Base-by-base conservation (phyloP, 805 yeast species). In the Metschnikowia chrysomelidarum region DNA sequence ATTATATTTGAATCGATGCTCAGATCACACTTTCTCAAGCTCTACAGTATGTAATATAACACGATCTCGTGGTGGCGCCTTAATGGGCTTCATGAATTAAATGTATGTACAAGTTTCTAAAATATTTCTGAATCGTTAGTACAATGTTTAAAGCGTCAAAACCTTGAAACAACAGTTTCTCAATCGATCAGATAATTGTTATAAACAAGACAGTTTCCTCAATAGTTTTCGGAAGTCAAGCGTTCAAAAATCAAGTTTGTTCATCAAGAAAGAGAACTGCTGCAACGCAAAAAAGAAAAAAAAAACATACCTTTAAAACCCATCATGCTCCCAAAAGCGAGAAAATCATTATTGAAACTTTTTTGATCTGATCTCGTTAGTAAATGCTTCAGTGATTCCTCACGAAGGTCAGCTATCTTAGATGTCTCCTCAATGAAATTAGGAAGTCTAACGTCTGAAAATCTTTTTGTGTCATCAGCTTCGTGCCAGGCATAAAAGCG, bases 381-480 rank as follows among this genome's bases (percentile, higher is more conserved):
- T 41, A 37, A 9, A 15, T 28, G 32, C 11, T 12, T 11, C 23
- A 25, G 11, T 12, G 4, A 24, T 17, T 21, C 15, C 16, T 31
- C 36, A 32, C 45, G 28, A 25, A 16, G 24, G 30, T 56, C 61
- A 56, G 62, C 43, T 51, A 49, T 50, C 52, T 50, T 39, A 57
- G 64, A 59, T 47, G 43, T 54, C 38, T 61, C 68, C 60, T 56
- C 67, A 62, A 50, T 26, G 36, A 24, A 27, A 34, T 46, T 63
- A 51, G 61, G 69, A 56, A 64, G 69, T 64, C 69, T 62, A 64
- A 63, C 68, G 68, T 60, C 67, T 57, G 8, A 39, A 53, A 52
- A 51, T 54, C 59, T 56, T 49, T 50, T 56, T 45, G 24, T 36
- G 46, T 60, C 69, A 63, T 63, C 68, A 61, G 47, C 30, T 29